Percentiles rank a stretch among this genome's conserved stretches.
Evolutionary conservation across 306 rosid species (phyloP).

Genomic region (Herpetospermum pedunculosum): DNA sequence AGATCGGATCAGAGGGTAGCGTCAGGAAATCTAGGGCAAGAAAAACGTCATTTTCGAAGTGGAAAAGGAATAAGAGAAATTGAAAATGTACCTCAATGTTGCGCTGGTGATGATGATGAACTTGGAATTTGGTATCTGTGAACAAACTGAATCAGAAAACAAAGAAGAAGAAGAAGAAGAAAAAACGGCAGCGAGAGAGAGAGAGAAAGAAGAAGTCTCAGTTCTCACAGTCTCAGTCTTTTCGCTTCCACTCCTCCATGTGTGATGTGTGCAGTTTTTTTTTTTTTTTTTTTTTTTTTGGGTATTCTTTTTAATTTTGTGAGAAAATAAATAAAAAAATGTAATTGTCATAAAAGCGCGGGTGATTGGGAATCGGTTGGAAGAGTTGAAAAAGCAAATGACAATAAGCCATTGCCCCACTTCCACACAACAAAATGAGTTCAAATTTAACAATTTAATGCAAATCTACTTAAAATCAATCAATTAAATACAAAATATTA

Average conservation of each 20-base stretch:
- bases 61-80: slow-evolving; percentile 1
- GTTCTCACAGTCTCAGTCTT: slow-evolving; percentile 22
- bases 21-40: slow-evolving; percentile 32
- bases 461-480: too few relatives aligned
- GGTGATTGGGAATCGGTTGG: slow-evolving; percentile 11
- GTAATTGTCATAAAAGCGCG: slow-evolving; percentile 9
- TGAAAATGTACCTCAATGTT: not conserved
- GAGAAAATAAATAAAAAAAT: not conserved
- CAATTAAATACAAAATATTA: too few relatives aligned
- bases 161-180: too few relatives aligned
- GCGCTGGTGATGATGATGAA: not conserved
- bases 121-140: slow-evolving; percentile 8
- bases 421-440: too few relatives aligned
- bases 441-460: too few relatives aligned
- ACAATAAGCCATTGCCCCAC: not conserved
- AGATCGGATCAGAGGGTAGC: slow-evolving; percentile 47
- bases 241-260: slow-evolving; percentile 33
- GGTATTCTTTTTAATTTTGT: not conserved
- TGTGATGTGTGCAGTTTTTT: slow-evolving; percentile 15
- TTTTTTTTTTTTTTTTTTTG: not conserved
- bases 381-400: not conserved
- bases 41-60: slow-evolving; percentile 17
- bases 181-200: slow-evolving; percentile 5
- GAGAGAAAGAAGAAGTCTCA: slow-evolving; percentile 11
- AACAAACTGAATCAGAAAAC: slow-evolving; percentile 9